Evolutionary conservation across 2,329 filamentous ascomycete genomes (phyloP), one percentile per base, ranked within the genome.

Genomic region (Ophiosphaerella korrae): DNA sequence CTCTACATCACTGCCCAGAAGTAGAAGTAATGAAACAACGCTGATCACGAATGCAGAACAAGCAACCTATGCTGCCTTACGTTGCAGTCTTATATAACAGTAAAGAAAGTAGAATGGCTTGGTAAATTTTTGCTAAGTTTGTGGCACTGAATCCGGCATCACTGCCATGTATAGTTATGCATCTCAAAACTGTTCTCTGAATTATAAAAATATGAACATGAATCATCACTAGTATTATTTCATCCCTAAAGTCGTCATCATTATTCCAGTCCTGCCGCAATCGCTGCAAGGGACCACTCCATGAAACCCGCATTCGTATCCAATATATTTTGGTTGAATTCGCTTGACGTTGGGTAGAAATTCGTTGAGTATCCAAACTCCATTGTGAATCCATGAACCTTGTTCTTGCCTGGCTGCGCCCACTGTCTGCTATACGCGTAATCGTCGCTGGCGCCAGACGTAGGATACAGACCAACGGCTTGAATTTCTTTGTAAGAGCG

Each of bases 281-380:
- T 73, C 4, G 70, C 70, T n/a, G 69, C 67, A 44, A 76, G 52
- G 2, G 71, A 67, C 63, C 70, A 75, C 23, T 76, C 73, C 71
- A 74, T 75, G 48, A 76, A 76, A 0, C 72, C 73, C 5, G 73
- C 73, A 51, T 72, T 74, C 1, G 72, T 76, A 45, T 75, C 74
- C 14, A 74, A 49, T 24, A 75, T 74, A 43, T 75, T 75, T 50
- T 66, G 61, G 53, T 74, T 74, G 57, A 73, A 76, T 57, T 76
- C 72, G n/a, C 62, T 60, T 24, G 64, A 41, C 5, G 74, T 75
- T 1, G 74, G 73, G 55, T 76, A 76, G 46, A 76, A 75, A 58
- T 75, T 75, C 1, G 70, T 73, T 21, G 66, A 63, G 42, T 73
- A 72, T 7, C 72, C 74, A 62, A 74, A 73, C 53, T 75, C 72